Evolutionary conservation across 352 stramenopile genomes (phyloP).

Genomic region (Globisporangium recalcitrans): DNA sequence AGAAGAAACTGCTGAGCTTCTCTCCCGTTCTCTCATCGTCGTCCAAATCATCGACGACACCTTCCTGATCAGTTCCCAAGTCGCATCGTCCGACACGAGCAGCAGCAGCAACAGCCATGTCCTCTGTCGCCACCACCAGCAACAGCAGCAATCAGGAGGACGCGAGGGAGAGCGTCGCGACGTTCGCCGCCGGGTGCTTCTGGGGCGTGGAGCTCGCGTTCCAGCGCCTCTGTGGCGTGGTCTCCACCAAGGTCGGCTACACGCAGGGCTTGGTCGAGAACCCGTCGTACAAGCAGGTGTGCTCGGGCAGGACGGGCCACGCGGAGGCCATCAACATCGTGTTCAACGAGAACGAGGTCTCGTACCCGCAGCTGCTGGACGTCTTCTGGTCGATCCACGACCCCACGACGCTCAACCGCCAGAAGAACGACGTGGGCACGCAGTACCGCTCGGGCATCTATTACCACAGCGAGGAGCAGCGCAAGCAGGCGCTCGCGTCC

Average conservation of each 20-base stretch:
- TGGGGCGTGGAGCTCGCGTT: conserved; percentile 97
- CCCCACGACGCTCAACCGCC: conserved; percentile 87
- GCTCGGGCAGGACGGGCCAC: conserved; percentile 89
- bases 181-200: conserved; percentile 97
- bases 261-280: conserved; percentile 66
- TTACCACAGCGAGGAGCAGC: conserved; percentile 90
- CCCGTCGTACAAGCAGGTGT: conserved; percentile 95
- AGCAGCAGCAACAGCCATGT: not conserved
- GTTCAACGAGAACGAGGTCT: conserved; percentile 87
- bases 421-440: conserved; percentile 88
- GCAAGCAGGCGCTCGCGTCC: conserved; percentile 49
- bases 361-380: conserved; percentile 67
- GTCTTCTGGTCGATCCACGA: conserved; percentile 90
- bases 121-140: not conserved
- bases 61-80: not conserved
- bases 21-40: conserved; percentile 2
- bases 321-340: conserved; percentile 91
- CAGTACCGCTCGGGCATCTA: conserved; percentile 97
- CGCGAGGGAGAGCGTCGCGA: conserved; percentile 52
- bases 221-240: conserved; percentile 90
- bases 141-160: conserved; percentile 7
- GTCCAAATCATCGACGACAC: not conserved
- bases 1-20: not conserved
- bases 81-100: not conserved
- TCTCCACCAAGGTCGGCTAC: conserved; percentile 88